Evolutionary conservation across 768 basidiomycete species (phyloP).

Genomic region (Hygrophoropsis aurantiaca): DNA sequence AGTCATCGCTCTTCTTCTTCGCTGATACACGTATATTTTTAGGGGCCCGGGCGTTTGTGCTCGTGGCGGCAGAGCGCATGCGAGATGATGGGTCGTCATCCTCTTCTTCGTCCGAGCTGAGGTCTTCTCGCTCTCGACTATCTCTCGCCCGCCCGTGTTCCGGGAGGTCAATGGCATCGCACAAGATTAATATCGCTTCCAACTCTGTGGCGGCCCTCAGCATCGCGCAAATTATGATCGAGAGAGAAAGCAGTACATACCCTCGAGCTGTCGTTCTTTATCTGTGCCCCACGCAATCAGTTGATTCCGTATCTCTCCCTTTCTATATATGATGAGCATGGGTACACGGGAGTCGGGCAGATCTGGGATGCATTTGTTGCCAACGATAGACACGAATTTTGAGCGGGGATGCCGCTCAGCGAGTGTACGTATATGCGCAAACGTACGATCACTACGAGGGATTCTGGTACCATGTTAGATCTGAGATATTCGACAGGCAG

Average conservation of each 20-base stretch:
- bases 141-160: slow-evolving; percentile 39
- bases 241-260: slow-evolving; percentile 39
- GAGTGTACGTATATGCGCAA: slow-evolving; percentile 64
- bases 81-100: slow-evolving; percentile 50
- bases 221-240: slow-evolving; percentile 8
- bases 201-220: slow-evolving; percentile 48
- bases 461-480: slow-evolving; percentile 48
- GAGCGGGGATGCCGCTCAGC: slow-evolving; percentile 86
- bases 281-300: slow-evolving; percentile 84
- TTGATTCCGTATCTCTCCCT: slow-evolving; percentile 88
- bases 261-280: slow-evolving; percentile 71
- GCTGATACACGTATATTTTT: slow-evolving; percentile 55
- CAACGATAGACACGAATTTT: slow-evolving; percentile 95
- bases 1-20: slow-evolving; percentile 64
- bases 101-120: slow-evolving; percentile 47
- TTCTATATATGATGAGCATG: slow-evolving; percentile 89
- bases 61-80: slow-evolving; percentile 57
- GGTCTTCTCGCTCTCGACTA: slow-evolving; percentile 33
- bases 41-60: slow-evolving; percentile 46
- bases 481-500: neutral
- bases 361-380: slow-evolving; percentile 94
- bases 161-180: slow-evolving; percentile 61
- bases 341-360: slow-evolving; percentile 89
- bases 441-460: slow-evolving; percentile 76
- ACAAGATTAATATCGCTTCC: slow-evolving; percentile 66